A percentile compares a stretch with the other conserved stretches of the same genome.
Conservation (phyloP, 768 basidiomycete genomes). For the Boletellus emodensis region DNA sequence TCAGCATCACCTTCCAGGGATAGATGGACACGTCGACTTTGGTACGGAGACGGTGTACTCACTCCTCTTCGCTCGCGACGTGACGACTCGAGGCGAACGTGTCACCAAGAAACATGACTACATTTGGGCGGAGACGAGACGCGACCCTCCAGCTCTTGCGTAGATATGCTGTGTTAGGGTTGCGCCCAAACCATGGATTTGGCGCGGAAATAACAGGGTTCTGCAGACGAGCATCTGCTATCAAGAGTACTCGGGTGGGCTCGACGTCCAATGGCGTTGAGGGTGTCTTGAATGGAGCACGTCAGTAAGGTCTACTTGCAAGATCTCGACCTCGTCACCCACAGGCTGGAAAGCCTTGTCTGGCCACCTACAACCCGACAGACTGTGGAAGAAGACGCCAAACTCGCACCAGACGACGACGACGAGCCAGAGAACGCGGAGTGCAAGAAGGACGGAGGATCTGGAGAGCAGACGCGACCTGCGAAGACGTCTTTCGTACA, state of each 20-base stretch:
- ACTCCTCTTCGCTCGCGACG: constrained; percentile 48
- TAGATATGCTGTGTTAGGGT: constrained; percentile 52
- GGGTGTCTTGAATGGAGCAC: constrained; percentile 8
- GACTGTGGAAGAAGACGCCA: constrained; percentile 53
- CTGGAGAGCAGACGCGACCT: constrained; percentile 27
- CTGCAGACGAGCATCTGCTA: constrained; percentile 66
- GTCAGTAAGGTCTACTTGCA: constrained; percentile 4
- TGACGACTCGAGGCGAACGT: constrained; percentile 65
- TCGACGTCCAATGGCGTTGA: constrained; percentile 8
- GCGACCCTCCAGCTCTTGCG: constrained; percentile 69
- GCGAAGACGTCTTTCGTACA: constrained; percentile 27
- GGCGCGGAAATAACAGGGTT: constrained; percentile 30
- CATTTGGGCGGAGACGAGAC: constrained; percentile 53
- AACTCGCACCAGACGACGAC: constrained; percentile 64
- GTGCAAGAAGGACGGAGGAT: constrained; percentile 36
- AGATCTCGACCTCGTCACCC: constrained; percentile 8
- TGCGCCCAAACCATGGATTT: constrained; percentile 42
- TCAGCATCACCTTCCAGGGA: neutral
- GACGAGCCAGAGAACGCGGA: constrained; percentile 51
- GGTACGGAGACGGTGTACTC: constrained; percentile 40
- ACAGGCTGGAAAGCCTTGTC: constrained; percentile 30
- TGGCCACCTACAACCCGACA: constrained; percentile 63
- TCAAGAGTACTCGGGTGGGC: constrained; percentile 57
- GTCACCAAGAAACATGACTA: constrained; percentile 75
- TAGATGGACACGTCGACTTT: neutral